phyloP scores from a whole-genome alignment of 306 rosid genomes.

The Hylodesmum podocarpum region DNA sequence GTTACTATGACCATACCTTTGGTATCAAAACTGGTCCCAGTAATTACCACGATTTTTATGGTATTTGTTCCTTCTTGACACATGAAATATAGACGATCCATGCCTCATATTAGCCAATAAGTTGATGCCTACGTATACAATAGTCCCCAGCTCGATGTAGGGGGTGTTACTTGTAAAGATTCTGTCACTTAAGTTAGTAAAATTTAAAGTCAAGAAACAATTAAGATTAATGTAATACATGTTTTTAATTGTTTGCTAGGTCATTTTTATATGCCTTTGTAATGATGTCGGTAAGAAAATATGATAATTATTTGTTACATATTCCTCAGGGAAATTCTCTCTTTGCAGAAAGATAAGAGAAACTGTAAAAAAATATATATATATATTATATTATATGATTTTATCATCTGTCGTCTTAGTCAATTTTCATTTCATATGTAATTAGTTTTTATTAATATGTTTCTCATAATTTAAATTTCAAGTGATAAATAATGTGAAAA shows the following conservation, averaged over 20 bases:
- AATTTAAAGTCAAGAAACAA: no score
- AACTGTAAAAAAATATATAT: no score
- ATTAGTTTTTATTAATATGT: no score
- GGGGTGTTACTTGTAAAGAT: neutral
- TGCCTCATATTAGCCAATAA: neutral
- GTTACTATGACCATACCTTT: constrained; percentile 34
- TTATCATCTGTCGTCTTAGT: no score
- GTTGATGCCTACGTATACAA: neutral
- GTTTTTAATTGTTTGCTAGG: neutral
- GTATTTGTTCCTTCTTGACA: neutral
- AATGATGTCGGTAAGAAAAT: no score
- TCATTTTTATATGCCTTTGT: neutral
- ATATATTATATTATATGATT: no score
- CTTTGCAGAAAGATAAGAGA: no score
- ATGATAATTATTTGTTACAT: no score
- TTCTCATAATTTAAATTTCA: no score
- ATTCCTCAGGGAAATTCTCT: no score
- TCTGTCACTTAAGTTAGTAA: neutral
- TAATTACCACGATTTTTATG: constrained; percentile 38
- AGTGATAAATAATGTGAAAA: no score
- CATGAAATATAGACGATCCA: neutral
- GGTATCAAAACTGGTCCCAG: constrained; percentile 60
- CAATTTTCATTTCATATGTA: no score
- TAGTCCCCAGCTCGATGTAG: neutral
- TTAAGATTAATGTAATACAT: neutral